Percentiles rank a stretch among this genome's conserved stretches.
phyloP scores from a whole-genome alignment of 805 yeast genomes.

The Candida chilensis region DNA sequence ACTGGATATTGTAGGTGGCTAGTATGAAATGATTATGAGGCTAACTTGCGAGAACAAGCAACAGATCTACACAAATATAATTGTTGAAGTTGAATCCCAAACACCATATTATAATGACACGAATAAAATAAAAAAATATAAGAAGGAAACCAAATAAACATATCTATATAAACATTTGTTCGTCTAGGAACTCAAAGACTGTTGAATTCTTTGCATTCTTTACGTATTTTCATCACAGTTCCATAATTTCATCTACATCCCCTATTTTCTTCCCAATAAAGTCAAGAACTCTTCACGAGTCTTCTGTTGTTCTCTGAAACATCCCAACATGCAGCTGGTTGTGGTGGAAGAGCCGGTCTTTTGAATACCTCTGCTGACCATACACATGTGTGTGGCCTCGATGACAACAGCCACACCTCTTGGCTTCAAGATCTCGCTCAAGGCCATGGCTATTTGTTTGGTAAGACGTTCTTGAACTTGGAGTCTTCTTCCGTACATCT shows the following conservation, averaged over 20 bases:
- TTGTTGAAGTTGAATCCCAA: slow-evolving; percentile 3
- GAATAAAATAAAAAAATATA: not conserved
- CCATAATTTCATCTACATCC: not conserved
- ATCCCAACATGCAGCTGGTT: slow-evolving; percentile 96
- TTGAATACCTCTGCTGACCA: slow-evolving; percentile 97
- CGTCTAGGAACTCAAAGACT: slow-evolving; percentile 2
- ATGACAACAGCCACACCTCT: slow-evolving; percentile 97
- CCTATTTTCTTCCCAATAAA: slow-evolving; percentile 52
- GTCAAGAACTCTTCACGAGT: slow-evolving; percentile 94
- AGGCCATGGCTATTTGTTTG: slow-evolving; percentile 94
- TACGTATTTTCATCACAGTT: not conserved
- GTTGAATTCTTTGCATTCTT: slow-evolving; percentile 3
- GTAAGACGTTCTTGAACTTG: slow-evolving; percentile 98
- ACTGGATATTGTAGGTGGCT: too few relatives aligned
- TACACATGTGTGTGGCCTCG: slow-evolving; percentile 98
- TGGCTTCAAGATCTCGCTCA: slow-evolving; percentile 84
- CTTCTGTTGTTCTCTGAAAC: slow-evolving; percentile 87
- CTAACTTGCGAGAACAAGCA: not conserved
- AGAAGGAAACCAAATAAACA: not conserved
- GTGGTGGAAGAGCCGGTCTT: slow-evolving; percentile 90
- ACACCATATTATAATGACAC: not conserved
- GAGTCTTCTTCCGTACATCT: slow-evolving; percentile 89
- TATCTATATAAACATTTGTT: too few relatives aligned
- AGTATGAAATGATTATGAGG: not conserved
- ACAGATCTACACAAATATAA: not conserved